Base-by-base conservation (phyloP, 306 rosid species). In the Quercus bicolor region DNA sequence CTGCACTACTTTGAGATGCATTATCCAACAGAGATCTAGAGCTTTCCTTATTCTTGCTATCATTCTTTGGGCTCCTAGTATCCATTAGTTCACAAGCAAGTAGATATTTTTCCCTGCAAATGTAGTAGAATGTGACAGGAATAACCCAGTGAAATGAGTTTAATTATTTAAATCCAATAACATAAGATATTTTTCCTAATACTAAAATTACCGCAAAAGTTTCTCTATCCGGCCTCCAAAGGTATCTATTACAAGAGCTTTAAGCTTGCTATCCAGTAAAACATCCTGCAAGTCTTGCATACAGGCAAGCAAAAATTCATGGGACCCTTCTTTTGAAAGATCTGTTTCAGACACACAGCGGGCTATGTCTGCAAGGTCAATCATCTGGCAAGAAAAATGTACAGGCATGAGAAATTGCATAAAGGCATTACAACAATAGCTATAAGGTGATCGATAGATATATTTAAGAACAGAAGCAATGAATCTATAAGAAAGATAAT, bases 181-280 rank as follows among this genome's bases (percentile, higher is more conserved):
- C 37, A 34, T 34, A 68, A 13, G 72, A 34, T 18, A 26, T 16
- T 34, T 19, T n/a, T 23, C n/a, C 52, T 10, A 37, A 37, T 68
- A 6, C 6, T 19, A 68, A 33, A 68, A 19, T 34, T 68, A 68
- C 72, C 72, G 23, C 72, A 68, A 31, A 68, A 68, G 72, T 37
- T 34, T 68, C 72, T 68, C 72, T 9, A 68, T 68, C 20, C 72
- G 72, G 26, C 72, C 18, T 68, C 72, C 72, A 68, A 68, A 68
- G 26, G 72, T 34, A 48, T 68, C 72, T 34, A 68, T 68, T 34
- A 68, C 52, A 68, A 68, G 72, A 33, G 72, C 72, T 68, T 68
- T 68, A 48, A 68, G 72, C 72, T 34, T 68, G 72, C 72, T 68
- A 34, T 68, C 13, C 24, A 48, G 12, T 68, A 68, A 34, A 68